Evolutionary conservation across 805 yeast species (phyloP), one percentile per base, ranked within the genome.

Genomic region (Starmerella potacharoeniae): DNA sequence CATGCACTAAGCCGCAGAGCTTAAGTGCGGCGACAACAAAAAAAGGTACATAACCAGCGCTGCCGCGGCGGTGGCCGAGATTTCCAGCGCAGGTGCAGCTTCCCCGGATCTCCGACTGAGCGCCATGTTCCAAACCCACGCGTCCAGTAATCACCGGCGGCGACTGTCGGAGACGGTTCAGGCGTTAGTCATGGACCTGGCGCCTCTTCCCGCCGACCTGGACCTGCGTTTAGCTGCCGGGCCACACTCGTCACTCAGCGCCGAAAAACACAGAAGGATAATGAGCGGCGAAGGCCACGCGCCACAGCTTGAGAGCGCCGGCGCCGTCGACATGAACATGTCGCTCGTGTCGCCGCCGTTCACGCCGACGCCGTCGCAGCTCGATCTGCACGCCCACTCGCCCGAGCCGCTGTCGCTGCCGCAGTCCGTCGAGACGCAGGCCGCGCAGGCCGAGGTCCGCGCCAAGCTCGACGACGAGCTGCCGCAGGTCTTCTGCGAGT

Each of bases 401-500:
- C 44, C 52, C 45, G 44, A 39, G 45, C 52, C 52, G 37, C 51
- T 46, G 40, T 11, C 51, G 35, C 51, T 48, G 43, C 57, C 22
- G 44, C 35, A 13, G 39, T 28, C 39, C 17, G 43, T 49, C 13
- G 42, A 39, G 36, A 16, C 33, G 13, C n/a, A 28, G 22, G 48
- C 46, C 28, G 50, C 46, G 34, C 45, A 42, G 49, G 53, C 53
- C 31, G 29, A 28, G 14, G 52, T 55, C 34, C 53, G 59, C 1
- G 42, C 55, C 8, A 34, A 37, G 51, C 58, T 60, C n/a, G 64
- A 62, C 16, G 58, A 62, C 11, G 64, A 55, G 17, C 72, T 91
- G 58, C 97, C 97, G 1, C 62, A 68, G 30, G 97, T 93, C 11
- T 77, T 78, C 64, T 93, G 98, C 69, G 78, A 88, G 52, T 96